These are phyloP conservation scores for Diplotaxis tenuifolia DNA, from an alignment of 345 rosid genomes.

Conservation along the genomic window DNA sequence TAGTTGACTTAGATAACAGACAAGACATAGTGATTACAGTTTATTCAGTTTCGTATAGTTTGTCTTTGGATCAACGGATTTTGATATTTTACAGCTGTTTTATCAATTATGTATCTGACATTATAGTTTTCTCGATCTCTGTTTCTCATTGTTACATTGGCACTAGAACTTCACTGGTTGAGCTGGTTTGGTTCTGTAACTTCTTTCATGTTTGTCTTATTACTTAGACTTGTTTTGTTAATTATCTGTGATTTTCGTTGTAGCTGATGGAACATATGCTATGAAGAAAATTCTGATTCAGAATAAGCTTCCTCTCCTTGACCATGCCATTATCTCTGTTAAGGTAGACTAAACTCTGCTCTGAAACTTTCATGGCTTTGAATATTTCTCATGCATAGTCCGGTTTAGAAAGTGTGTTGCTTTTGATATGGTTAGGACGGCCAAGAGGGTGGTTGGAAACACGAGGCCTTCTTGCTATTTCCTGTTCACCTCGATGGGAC, in stretches of 20 bases:
- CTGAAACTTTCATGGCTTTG: not conserved
- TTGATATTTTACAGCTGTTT: not conserved
- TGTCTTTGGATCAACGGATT: not conserved
- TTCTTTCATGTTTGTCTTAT: not conserved
- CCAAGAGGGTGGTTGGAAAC: slow-evolving; percentile 77
- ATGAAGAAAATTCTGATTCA: slow-evolving; percentile 98
- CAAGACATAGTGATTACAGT: not conserved
- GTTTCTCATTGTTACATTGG: slow-evolving; percentile 1
- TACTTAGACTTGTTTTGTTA: not conserved
- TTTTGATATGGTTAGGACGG: slow-evolving; percentile 49
- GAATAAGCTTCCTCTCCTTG: slow-evolving; percentile 88
- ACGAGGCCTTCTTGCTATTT: slow-evolving; percentile 93
- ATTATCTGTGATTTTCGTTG: slow-evolving; percentile 1
- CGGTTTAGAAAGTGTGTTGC: slow-evolving; percentile 17
- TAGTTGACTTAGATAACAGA: not conserved
- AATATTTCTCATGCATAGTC: not conserved
- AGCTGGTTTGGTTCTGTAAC: slow-evolving; percentile 1
- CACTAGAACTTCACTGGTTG: not conserved
- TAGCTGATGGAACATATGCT: slow-evolving; percentile 90
- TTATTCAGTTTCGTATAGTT: not conserved
- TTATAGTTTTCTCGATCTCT: slow-evolving; percentile 8
- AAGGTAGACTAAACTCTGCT: slow-evolving; percentile 50
- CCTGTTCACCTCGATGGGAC: slow-evolving; percentile 98
- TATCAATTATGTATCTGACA: not conserved
- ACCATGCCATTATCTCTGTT: slow-evolving; percentile 84